Evolutionary conservation across 192 early-diverging fungal genomes (phyloP).

Genomic region (Coemansia pectinata): DNA sequence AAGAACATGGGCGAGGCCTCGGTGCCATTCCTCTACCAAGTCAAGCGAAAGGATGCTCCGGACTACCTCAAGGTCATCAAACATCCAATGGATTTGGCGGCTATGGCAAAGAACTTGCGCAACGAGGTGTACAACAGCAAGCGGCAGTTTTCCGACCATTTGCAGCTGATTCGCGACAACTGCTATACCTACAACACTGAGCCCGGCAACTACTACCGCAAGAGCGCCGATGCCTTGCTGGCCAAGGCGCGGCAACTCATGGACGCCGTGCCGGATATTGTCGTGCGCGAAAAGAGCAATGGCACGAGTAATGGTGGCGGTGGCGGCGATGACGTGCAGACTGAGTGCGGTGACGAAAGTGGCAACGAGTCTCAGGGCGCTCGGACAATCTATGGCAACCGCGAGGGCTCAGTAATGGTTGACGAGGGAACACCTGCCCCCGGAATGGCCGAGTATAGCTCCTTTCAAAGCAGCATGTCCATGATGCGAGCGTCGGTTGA

Average conservation of each 20-base stretch:
- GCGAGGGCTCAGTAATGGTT: slow-evolving; percentile 24
- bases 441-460: slow-evolving; percentile 5
- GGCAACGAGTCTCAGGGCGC: slow-evolving; percentile 55
- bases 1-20: slow-evolving; percentile 82
- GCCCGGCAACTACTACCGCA: slow-evolving; percentile 86
- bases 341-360: slow-evolving; percentile 60
- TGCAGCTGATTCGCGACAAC: slow-evolving; percentile 90
- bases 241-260: slow-evolving; percentile 73
- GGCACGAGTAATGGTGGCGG: slow-evolving; percentile 8
- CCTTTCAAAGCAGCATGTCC: slow-evolving; percentile 7
- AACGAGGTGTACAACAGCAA: slow-evolving; percentile 81
- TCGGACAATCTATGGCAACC: slow-evolving; percentile 20
- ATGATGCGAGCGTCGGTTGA: slow-evolving; percentile 9
- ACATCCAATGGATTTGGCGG: slow-evolving; percentile 93
- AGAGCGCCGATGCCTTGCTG: slow-evolving; percentile 80
- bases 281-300: slow-evolving; percentile 61
- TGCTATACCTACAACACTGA: slow-evolving; percentile 90
- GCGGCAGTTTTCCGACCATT: slow-evolving; percentile 81
- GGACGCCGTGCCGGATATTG: slow-evolving; percentile 81
- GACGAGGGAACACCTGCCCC: slow-evolving; percentile 36
- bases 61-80: slow-evolving; percentile 94
- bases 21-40: slow-evolving; percentile 81
- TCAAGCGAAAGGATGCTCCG: slow-evolving; percentile 86
- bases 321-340: slow-evolving; percentile 60
- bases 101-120: slow-evolving; percentile 88